A percentile compares a stretch with the other conserved stretches of the same genome.
phyloP scores from a whole-genome alignment of 164 flowering plant species.

The Akebia trifoliata region DNA sequence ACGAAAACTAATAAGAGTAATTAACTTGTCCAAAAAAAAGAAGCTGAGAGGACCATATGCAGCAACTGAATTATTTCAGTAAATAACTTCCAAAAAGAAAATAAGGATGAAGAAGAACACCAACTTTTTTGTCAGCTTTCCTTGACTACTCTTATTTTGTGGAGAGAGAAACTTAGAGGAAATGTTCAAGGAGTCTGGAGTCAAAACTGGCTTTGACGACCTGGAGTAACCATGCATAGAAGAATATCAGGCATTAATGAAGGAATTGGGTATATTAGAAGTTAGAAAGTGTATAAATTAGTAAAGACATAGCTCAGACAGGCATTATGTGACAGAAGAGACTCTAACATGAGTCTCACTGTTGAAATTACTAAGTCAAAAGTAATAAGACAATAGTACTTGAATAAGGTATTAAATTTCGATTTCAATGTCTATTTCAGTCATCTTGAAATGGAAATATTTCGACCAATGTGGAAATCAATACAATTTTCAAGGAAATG shows the following conservation, averaged over 20 bases:
- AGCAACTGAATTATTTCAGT: conserved; percentile 6
- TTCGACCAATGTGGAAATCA: no score
- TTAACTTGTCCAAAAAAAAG: conserved; percentile 3
- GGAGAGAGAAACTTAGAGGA: conserved; percentile 22
- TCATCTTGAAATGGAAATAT: no score
- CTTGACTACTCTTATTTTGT: conserved; percentile 31
- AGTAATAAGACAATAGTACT: no score
- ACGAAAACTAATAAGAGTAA: conserved; percentile 4
- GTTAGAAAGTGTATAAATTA: no score
- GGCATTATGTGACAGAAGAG: no score
- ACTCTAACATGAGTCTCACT: no score
- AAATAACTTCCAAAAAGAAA: neutral
- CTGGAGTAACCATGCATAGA: conserved; percentile 23
- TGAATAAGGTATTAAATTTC: no score
- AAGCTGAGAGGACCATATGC: neutral
- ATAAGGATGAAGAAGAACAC: conserved; percentile 22
- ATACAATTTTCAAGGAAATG: no score
- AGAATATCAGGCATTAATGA: neutral
- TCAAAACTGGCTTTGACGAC: conserved; percentile 19
- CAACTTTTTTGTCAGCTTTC: conserved; percentile 71
- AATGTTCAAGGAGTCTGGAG: conserved; percentile 19
- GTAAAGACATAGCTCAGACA: no score
- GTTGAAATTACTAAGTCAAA: no score
- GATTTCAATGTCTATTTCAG: no score
- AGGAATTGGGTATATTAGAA: neutral